These are phyloP conservation scores for Bonnemaisonia californica DNA, from an alignment of 31 red algal species.

Conservation along the genomic window DNA sequence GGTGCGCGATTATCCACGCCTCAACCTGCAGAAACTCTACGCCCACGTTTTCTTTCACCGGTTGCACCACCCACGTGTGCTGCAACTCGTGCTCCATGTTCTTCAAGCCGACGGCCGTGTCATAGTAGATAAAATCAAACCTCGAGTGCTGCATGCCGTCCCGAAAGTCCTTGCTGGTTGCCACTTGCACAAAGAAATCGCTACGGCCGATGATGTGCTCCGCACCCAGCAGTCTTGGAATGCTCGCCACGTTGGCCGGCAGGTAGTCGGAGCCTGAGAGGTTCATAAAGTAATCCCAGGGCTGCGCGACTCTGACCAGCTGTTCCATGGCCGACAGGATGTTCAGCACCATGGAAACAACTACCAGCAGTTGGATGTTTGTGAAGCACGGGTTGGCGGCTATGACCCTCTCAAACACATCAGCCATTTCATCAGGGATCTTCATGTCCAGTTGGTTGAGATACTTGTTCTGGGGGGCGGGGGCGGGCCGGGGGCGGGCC, in stretches of 20 bases:
- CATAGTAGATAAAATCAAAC: constrained; percentile 42
- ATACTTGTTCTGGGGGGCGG: constrained; percentile 63
- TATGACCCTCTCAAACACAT: neutral
- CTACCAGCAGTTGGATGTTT: constrained; percentile 66
- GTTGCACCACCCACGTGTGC: constrained; percentile 18
- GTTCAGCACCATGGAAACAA: constrained; percentile 73
- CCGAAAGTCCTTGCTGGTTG: constrained; percentile 44
- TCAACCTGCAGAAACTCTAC: constrained; percentile 40
- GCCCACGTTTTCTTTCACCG: constrained; percentile 23
- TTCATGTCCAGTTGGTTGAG: constrained; percentile 73
- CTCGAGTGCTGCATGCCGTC: constrained; percentile 30
- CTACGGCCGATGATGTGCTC: constrained; percentile 11
- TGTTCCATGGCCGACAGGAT: constrained; percentile 52
- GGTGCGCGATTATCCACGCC: constrained; percentile 59
- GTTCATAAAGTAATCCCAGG: constrained; percentile 80
- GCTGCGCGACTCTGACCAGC: neutral
- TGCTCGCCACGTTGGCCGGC: constrained; percentile 44
- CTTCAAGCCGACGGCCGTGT: constrained; percentile 11
- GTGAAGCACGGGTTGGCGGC: neutral
- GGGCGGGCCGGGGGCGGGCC: constrained; percentile 38
- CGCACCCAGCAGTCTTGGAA: constrained; percentile 41
- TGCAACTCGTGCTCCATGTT: neutral
- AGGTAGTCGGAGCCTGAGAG: constrained; percentile 78
- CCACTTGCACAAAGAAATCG: constrained; percentile 47
- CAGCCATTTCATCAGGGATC: neutral